A percentile compares a stretch with the other conserved stretches of the same genome.
These are phyloP conservation scores for Mycena maculata DNA, from an alignment of 768 basidiomycete species.

Conservation along the genomic window DNA sequence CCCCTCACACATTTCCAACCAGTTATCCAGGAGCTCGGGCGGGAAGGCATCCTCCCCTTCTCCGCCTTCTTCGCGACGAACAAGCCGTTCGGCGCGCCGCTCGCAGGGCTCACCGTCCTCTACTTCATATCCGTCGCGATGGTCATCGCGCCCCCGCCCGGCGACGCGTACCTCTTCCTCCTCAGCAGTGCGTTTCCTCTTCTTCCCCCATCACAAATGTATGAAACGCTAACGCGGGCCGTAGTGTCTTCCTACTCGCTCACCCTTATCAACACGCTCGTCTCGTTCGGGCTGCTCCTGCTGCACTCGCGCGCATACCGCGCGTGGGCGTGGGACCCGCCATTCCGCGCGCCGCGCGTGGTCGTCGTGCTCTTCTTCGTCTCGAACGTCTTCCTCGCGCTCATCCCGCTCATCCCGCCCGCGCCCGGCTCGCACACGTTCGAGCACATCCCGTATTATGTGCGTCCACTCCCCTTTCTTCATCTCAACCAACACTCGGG, in stretches of 20 bases:
- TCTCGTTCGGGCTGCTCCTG: conserved; percentile 32
- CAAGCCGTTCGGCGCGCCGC: conserved; percentile 70
- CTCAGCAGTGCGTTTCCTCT: conserved; percentile 59
- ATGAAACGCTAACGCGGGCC: too few relatives aligned
- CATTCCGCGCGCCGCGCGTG: conserved; percentile 37
- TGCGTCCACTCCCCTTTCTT: conserved; percentile 38
- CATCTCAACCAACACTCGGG: not conserved
- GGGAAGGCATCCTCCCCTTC: conserved; percentile 71
- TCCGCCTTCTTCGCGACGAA: conserved; percentile 72
- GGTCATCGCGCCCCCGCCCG: conserved; percentile 62
- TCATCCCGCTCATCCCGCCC: conserved; percentile 66
- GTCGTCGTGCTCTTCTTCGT: conserved; percentile 61
- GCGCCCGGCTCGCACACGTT: conserved; percentile 60
- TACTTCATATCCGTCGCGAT: conserved; percentile 51
- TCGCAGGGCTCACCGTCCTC: conserved; percentile 64
- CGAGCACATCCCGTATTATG: conserved; percentile 67
- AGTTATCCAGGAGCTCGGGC: conserved; percentile 73
- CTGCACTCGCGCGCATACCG: conserved; percentile 49
- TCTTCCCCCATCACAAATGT: not conserved
- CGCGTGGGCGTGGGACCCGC: conserved; percentile 49
- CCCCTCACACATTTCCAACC: too few relatives aligned
- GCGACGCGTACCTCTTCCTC: conserved; percentile 75
- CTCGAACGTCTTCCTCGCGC: conserved; percentile 68
- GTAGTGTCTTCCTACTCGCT: conserved; percentile 38
- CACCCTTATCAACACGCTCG: conserved; percentile 31